These are phyloP conservation scores for Periconia macrospinosa DNA, from an alignment of 2,329 filamentous ascomycete species.

Conservation along the genomic window DNA sequence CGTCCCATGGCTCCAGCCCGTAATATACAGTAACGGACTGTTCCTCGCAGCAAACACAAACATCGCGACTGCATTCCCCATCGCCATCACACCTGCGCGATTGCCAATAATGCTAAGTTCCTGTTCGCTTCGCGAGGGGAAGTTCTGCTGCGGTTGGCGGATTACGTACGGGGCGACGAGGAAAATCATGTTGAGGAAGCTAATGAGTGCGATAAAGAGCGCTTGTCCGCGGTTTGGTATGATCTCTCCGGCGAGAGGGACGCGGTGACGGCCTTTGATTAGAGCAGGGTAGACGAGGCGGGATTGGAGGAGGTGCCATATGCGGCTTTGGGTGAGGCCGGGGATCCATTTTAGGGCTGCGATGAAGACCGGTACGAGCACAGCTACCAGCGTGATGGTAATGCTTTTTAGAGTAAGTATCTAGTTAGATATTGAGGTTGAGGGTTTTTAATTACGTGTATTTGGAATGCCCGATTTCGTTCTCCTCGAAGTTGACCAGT, in stretches of 20 bases:
- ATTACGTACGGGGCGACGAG: slow-evolving; percentile 7
- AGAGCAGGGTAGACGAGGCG: slow-evolving; percentile 12
- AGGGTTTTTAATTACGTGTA: slow-evolving; percentile 4
- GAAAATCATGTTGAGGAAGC: slow-evolving; percentile 12
- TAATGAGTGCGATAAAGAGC: slow-evolving; percentile 43
- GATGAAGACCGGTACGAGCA: slow-evolving; percentile 10
- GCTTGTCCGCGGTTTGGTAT: slow-evolving; percentile 48
- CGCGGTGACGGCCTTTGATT: slow-evolving; percentile 11
- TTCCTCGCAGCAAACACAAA: slow-evolving; percentile 39
- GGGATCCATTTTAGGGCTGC: slow-evolving; percentile 9
- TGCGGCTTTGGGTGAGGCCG: not conserved
- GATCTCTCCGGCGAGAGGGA: slow-evolving; percentile 20
- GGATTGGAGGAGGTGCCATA: slow-evolving; percentile 33
- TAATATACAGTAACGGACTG: slow-evolving; percentile 38
- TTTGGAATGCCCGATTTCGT: slow-evolving; percentile 11
- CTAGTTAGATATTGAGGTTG: no score
- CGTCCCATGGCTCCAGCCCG: slow-evolving; percentile 40
- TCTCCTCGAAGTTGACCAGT: slow-evolving; percentile 11
- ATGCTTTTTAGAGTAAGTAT: slow-evolving; percentile 3
- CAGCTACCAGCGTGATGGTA: slow-evolving; percentile 10
- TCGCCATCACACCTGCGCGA: slow-evolving; percentile 33
- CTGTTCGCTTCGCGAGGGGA: slow-evolving; percentile 45
- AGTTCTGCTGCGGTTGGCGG: slow-evolving; percentile 5
- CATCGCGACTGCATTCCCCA: slow-evolving; percentile 27
- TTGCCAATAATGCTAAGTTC: slow-evolving; percentile 41